Evolutionary conservation across 2,329 filamentous ascomycete genomes (phyloP), one percentile per base, ranked within the genome.

Genomic region (Apiospora hydei): DNA sequence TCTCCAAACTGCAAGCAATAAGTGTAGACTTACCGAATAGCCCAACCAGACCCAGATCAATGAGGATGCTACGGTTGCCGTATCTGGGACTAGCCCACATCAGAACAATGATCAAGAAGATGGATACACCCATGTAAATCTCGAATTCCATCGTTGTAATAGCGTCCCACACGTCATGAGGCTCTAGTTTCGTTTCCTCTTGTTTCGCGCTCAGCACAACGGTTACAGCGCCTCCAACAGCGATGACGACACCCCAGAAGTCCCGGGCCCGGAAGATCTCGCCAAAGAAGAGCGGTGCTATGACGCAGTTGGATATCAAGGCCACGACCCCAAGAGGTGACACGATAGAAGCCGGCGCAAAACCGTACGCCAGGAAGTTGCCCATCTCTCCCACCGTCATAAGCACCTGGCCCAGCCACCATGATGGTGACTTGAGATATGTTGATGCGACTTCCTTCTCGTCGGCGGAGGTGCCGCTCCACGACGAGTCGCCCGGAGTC

Each of bases 241-340:
- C 94, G 75, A 98, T 90, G 41, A 98, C 81, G 6, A 99, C 96
- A 13, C 96, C 96, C 84, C 94, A 91, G 67, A 95, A 92, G 82
- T 99, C 96, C 69, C 94, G 90, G 76, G 87, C 88, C 46, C 96
- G 92, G 79, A 99, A 98, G 69, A 87, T 88, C 83, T 99, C 96
- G 79, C 98, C 95, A 76, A 99, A 92, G 86, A 99, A 91, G 74
- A 96, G 91, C 0, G 96, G 96, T 2, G 96, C 96, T 80, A 99
- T 98, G 73, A 99, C 90, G 82, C 96, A 99, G 83, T 99, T 99
- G 64, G 95, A 98, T 66, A 99, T 92, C 74, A 99, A 86, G 2
- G 96, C 96, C 16, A 99, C 96, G n/a, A 99, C 96, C 13, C 96
- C 96, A 7, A 99, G 87, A 0, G 96, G 96, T 46, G 95, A 98